A percentile compares a stretch with the other conserved stretches of the same genome.
phyloP scores from a whole-genome alignment of 177 flowering plant genomes.

The Tripterygium wilfordii region DNA sequence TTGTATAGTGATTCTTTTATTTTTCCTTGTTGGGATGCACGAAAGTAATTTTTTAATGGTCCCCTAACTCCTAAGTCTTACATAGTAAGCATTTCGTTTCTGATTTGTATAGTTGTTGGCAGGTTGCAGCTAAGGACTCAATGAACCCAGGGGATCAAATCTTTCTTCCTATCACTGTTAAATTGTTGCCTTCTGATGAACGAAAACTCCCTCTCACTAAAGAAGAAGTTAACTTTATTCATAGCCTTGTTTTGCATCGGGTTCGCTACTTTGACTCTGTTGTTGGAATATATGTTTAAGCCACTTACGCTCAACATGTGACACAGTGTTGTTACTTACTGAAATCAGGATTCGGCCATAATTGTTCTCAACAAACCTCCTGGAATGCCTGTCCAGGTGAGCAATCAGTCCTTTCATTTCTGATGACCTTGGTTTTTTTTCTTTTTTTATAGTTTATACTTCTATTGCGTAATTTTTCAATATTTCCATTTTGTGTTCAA shows the following conservation, averaged over 20 bases:
- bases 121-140: constrained; percentile 80
- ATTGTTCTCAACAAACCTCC: constrained; percentile 86
- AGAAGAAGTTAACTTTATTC: constrained; percentile 60
- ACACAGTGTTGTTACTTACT: too few relatives aligned
- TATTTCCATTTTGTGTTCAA: neutral
- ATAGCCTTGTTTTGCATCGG: constrained; percentile 71
- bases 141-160: constrained; percentile 68
- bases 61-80: too few relatives aligned
- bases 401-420: constrained; percentile 3
- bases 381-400: constrained; percentile 94
- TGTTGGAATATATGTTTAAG: neutral
- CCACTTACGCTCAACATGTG: too few relatives aligned
- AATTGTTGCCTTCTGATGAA: constrained; percentile 30
- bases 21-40: neutral
- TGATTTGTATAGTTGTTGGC: constrained; percentile 16
- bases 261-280: constrained; percentile 27
- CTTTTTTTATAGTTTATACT: neutral
- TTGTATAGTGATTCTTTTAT: neutral
- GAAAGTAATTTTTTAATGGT: neutral
- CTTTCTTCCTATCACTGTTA: constrained; percentile 60
- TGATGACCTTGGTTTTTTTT: neutral
- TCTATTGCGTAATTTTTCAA: neutral
- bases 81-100: too few relatives aligned
- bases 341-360: constrained; percentile 70
- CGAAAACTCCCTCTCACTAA: constrained; percentile 29